Evolutionary conservation across 208 protist species (phyloP).

Genomic region (Herpetomonas muscarum): DNA sequence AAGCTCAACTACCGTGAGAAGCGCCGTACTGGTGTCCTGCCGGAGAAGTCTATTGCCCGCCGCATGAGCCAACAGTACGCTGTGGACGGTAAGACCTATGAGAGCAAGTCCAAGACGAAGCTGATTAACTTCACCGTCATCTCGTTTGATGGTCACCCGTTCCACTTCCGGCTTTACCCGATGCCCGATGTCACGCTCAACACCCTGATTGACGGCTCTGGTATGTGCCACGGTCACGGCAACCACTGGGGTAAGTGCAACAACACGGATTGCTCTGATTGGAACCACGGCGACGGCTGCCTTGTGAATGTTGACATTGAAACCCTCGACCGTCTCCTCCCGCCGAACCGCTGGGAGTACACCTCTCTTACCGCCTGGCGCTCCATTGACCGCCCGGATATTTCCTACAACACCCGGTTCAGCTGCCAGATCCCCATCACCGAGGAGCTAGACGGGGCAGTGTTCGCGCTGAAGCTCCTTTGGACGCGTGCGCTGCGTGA

Average conservation of each 20-base stretch:
- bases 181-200: conserved; percentile 91
- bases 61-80: conserved; percentile 80
- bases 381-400: conserved; percentile 72
- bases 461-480: conserved; percentile 87
- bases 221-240: conserved; percentile 83
- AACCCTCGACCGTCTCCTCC: conserved; percentile 75
- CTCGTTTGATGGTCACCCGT: conserved; percentile 85
- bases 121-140: conserved; percentile 87
- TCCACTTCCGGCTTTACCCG: conserved; percentile 83
- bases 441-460: conserved; percentile 74
- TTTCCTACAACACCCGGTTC: conserved; percentile 86
- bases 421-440: conserved; percentile 87
- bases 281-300: conserved; percentile 88
- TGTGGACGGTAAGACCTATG: conserved; percentile 70
- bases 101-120: conserved; percentile 73
- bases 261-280: conserved; percentile 86
- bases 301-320: conserved; percentile 90
- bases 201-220: conserved; percentile 85
- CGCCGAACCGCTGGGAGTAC: conserved; percentile 88
- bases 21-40: conserved; percentile 65
- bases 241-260: conserved; percentile 86
- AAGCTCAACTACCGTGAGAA: conserved; percentile 86
- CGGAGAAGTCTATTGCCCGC: conserved; percentile 83
- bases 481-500: conserved; percentile 78
- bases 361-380: conserved; percentile 78